Base-by-base conservation (phyloP, 2,329 filamentous ascomycete species). In the Hypoxylon sp. region DNA sequence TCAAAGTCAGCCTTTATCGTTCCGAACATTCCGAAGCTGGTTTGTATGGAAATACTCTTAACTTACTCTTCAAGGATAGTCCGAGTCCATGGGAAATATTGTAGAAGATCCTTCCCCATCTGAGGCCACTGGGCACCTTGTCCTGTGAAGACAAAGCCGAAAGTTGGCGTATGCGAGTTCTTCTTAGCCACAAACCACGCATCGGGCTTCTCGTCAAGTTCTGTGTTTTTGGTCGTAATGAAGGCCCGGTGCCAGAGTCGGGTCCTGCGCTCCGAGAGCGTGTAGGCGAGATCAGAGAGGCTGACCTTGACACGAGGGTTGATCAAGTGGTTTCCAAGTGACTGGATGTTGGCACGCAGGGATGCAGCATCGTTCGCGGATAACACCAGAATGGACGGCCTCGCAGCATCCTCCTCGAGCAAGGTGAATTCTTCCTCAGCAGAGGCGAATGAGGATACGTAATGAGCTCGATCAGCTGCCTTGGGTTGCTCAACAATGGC, bases 241-340 rank as follows among this genome's bases (percentile, higher is more conserved):
- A 73, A 79, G 0, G 68, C 75, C 0, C 75, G 58, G 50, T 75
- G 63, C 5, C 38, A 75, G 10, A 69, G 69, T 0, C 48, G 25
- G 1, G 61, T 68, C 0, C 76, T 67, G 1, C 73, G 53, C 34
- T 77, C 72, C 0, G 72, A 72, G 0, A 80, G 69, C 0, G 78
- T 80, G 11, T 74, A 79, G 0, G 75, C 73, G 3, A 79, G 19
- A 43, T 78, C 76, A 0, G 25, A 10, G 1, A 77, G 56, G 1
- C 53, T 58, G 3, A 74, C 65, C 0, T 49, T 61, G 3, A 76
- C 76, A 2, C 61, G 25, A 1, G 74, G 75, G 49, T 78, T 75
- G 3, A 73, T 49, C 0, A 78, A 57, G 60, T 79, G 74, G 10
- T 67, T 41, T 14, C 23, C 48, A 11, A 76, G 57, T 5, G 74